Base-by-base conservation (phyloP, 2,329 filamentous ascomycete genomes). In the Aspergillus caelatus region DNA sequence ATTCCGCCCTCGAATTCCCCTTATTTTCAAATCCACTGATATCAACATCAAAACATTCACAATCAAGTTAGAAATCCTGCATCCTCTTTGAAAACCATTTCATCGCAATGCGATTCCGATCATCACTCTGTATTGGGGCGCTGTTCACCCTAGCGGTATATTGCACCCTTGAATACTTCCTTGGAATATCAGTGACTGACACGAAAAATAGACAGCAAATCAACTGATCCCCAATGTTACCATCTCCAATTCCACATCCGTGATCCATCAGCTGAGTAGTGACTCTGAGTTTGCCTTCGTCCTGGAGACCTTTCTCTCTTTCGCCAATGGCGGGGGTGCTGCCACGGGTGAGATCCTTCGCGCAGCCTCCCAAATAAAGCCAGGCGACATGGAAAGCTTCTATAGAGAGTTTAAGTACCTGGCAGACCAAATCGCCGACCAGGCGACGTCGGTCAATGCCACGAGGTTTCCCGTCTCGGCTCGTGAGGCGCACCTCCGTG, bases 11-110 rank as follows among this genome's bases (percentile, higher is more conserved):
- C 4, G 3, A 19, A 1, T 19, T 10, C 23, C 7, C 14, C 2
- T 19, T 16, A 19, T 50, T 28, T 16, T 50, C 14, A 8, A 2
- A 19, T 28, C 14, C 0, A 30, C 0, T 21, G 11, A 0, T 1
- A 50, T 23, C 46, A 50, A 50, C 3, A 50, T 50, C 23, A 28
- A 50, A 50, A 10, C 7, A 50, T 50, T 21, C 0, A 12, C 12
- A 11, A 0, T 48, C 8, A 1, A 26, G 11, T 26, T 0, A 0
- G 8, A 26, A 0, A 26, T 48, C 21, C 21, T 11, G 7, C 21
- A 16, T 26, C 11, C 12, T 26, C 19, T 48, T 26, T 26, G 21
- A 8, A 48, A 48, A 48, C 10, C 2, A 12, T 0, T 48, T 8
- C 23, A 26, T 19, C 6, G 7, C 14, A 50, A 50, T 50, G 46